Conservation (phyloP, 129 eudicot genomes). For the Ambrosia trifida region DNA sequence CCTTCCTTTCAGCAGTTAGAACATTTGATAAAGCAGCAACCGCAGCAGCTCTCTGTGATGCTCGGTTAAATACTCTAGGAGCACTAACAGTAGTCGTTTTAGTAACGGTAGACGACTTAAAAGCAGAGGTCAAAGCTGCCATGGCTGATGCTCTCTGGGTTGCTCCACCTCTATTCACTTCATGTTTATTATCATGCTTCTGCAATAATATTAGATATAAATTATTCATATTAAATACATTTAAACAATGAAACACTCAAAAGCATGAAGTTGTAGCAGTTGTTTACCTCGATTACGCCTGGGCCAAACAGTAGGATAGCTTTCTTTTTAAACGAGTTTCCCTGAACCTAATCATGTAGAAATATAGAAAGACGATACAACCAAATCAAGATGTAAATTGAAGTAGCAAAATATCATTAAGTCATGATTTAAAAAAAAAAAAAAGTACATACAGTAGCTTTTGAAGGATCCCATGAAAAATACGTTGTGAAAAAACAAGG, state of each 20-base stretch:
- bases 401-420: background rate
- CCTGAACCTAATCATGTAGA: conserved; percentile 59
- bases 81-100: conserved; percentile 43
- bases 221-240: background rate
- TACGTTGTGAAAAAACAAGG: conserved; percentile 90
- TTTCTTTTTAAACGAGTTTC: conserved; percentile 79
- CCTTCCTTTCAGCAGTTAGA: conserved; percentile 86
- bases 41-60: conserved; percentile 97
- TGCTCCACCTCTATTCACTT: conserved; percentile 59
- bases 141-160: conserved; percentile 98
- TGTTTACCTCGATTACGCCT: conserved; percentile 61
- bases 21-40: conserved; percentile 92
- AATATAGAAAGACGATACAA: conserved; percentile 1
- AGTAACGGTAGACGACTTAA: conserved; percentile 55
- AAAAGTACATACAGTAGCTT: conserved; percentile 64
- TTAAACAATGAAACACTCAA: background rate
- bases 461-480: conserved; percentile 93
- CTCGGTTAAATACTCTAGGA: conserved; percentile 50
- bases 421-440: background rate
- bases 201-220: conserved; percentile 21
- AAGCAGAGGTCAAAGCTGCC: conserved; percentile 85
- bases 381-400: conserved; percentile 12
- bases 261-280: background rate
- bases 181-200: conserved; percentile 49
- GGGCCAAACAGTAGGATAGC: conserved; percentile 75